phyloP scores from a whole-genome alignment of 495 filamentous ascomycete genomes.

The Aspergillus saccharolyticus region DNA sequence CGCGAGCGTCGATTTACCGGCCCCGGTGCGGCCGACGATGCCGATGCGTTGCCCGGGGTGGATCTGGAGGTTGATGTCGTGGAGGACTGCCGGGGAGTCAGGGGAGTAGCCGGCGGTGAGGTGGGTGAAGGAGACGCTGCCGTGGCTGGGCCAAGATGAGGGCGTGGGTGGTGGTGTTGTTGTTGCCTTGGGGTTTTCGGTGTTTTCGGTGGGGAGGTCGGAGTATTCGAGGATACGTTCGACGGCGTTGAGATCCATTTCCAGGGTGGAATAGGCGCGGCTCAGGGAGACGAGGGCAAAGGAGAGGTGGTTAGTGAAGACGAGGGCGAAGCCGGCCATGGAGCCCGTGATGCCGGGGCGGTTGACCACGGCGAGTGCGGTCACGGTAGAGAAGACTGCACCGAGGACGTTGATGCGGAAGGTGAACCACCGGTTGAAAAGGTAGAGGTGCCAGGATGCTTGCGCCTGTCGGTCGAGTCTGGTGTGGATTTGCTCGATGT shows the following conservation, averaged over 20 bases:
- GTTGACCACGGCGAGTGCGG: constrained; percentile 51
- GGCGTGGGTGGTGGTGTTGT: background rate
- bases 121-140: background rate
- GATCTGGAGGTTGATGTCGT: constrained; percentile 22
- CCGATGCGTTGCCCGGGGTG: constrained; percentile 38
- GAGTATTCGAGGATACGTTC: constrained; percentile 71
- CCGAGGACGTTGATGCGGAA: constrained; percentile 58
- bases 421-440: constrained; percentile 64
- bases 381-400: constrained; percentile 52
- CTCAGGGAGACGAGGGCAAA: constrained; percentile 28
- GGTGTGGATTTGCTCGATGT: constrained; percentile 53
- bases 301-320: constrained; percentile 23
- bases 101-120: background rate
- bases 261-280: constrained; percentile 36
- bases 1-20: constrained; percentile 38
- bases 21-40: constrained; percentile 49
- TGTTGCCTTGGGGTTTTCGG: background rate
- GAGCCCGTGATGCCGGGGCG: constrained; percentile 54
- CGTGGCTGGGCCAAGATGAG: background rate
- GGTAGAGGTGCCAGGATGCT: constrained; percentile 56
- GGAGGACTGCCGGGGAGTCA: constrained; percentile 39
- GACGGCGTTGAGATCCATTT: constrained; percentile 68
- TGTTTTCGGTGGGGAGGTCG: constrained; percentile 53
- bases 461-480: constrained; percentile 54
- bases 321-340: constrained; percentile 65